Percentiles rank a stretch among this genome's conserved stretches.
phyloP scores from a whole-genome alignment of 2,329 filamentous ascomycete species.

The Curvularia hawaiiensis region DNA sequence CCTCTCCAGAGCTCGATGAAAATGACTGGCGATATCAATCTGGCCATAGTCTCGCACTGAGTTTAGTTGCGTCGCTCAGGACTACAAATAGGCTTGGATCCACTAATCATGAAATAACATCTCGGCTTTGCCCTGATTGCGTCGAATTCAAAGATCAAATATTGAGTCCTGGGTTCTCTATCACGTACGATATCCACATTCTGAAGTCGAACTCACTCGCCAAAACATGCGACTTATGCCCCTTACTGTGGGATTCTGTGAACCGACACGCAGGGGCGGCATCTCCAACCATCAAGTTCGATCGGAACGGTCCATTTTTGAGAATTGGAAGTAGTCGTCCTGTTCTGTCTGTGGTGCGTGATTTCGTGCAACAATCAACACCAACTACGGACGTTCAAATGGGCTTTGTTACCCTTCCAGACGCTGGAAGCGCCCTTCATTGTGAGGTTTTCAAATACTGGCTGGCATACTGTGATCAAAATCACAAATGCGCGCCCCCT shows the following conservation, averaged over 20 bases:
- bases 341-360: constrained; percentile 6
- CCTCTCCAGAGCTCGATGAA: constrained; percentile 9
- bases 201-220: not conserved
- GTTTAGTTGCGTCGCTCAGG: not conserved
- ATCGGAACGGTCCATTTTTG: constrained; percentile 1
- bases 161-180: not conserved
- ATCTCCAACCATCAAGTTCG: not conserved
- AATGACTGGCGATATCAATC: constrained; percentile 6
- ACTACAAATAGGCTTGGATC: not conserved
- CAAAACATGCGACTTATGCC: not conserved
- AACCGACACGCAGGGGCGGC: not conserved
- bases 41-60: not conserved
- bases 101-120: not conserved
- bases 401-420: constrained; percentile 15
- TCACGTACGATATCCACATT: not conserved
- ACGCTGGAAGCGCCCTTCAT: constrained; percentile 10
- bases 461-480: constrained; percentile 19
- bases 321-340: not conserved
- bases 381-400: constrained; percentile 11
- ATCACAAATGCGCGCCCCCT: constrained; percentile 8
- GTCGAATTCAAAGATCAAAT: not conserved
- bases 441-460: constrained; percentile 13
- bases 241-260: not conserved
- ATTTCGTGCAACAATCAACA: not conserved
- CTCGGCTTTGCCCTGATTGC: not conserved